Percentiles rank a stretch among this genome's conserved stretches.
phyloP scores from a whole-genome alignment of 2,329 filamentous ascomycete species.

The Monosporascus cannonballus region DNA sequence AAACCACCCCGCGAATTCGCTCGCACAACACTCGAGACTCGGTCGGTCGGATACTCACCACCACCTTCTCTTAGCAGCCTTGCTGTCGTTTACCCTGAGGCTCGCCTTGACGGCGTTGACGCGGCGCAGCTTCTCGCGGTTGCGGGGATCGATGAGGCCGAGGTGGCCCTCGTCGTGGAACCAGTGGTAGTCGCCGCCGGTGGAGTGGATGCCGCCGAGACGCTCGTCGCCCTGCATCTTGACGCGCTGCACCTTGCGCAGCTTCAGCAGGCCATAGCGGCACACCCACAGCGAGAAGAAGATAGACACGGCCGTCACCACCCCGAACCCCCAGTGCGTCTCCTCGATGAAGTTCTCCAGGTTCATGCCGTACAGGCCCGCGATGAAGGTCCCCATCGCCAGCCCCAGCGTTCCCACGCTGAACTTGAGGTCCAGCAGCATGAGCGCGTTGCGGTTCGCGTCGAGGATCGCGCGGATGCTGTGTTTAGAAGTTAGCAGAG shows the following conservation, averaged over 20 bases:
- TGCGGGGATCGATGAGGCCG: constrained; percentile 46
- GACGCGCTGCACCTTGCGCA: constrained; percentile 52
- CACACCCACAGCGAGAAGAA: constrained; percentile 72
- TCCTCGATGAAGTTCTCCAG: constrained; percentile 98
- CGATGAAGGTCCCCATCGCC: constrained; percentile 88
- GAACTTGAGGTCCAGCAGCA: constrained; percentile 95
- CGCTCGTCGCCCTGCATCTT: constrained; percentile 24
- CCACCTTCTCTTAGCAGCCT: constrained; percentile 28
- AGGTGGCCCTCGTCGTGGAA: constrained; percentile 43
- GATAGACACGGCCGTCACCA: constrained; percentile 65
- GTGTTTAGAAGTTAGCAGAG: constrained; percentile 15
- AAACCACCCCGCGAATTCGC: no score
- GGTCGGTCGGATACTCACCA: constrained; percentile 3
- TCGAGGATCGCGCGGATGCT: constrained; percentile 96
- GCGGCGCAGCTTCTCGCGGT: constrained; percentile 47
- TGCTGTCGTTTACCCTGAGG: constrained; percentile 4
- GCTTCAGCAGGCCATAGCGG: constrained; percentile 74
- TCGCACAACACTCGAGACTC: background rate
- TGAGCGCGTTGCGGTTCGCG: constrained; percentile 95
- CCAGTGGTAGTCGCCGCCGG: constrained; percentile 30
- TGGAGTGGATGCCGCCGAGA: constrained; percentile 6
- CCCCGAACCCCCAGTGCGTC: constrained; percentile 76
- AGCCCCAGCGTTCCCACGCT: constrained; percentile 93
- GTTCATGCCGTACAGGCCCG: constrained; percentile 99
- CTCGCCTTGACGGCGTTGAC: constrained; percentile 42